A percentile compares a stretch with the other conserved stretches of the same genome.
Conservation (phyloP, 2,329 filamentous ascomycete genomes). For the Alternaria ethzedia region DNA sequence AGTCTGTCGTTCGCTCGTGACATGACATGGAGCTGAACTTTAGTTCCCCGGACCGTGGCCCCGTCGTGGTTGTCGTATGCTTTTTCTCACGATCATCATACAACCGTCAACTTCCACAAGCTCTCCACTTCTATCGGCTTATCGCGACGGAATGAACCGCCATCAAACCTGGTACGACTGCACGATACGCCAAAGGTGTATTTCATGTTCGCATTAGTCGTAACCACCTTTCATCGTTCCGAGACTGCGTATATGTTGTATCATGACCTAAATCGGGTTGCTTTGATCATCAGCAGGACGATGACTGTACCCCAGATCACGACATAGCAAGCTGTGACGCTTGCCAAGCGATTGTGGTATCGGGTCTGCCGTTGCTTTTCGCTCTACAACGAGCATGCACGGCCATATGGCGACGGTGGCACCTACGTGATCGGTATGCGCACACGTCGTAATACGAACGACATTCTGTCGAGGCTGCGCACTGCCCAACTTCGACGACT, state of each 20-base stretch:
- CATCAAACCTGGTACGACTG: background rate
- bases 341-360: background rate
- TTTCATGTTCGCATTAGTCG: constrained; percentile 9
- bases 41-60: constrained; percentile 34
- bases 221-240: constrained; percentile 12
- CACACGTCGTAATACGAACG: background rate
- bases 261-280: constrained; percentile 10
- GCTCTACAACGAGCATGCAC: constrained; percentile 18
- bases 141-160: constrained; percentile 2
- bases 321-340: background rate
- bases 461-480: background rate
- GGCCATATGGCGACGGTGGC: constrained; percentile 10
- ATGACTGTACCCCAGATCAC: constrained; percentile 17
- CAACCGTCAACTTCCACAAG: constrained; percentile 24
- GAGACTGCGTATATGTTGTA: constrained; percentile 11
- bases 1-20: constrained; percentile 19
- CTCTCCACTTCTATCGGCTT: background rate
- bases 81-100: constrained; percentile 29
- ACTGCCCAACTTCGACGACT: background rate
- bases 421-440: constrained; percentile 5
- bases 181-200: background rate
- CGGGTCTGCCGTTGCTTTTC: constrained; percentile 21
- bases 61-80: constrained; percentile 28
- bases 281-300: constrained; percentile 12
- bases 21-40: constrained; percentile 12